These are phyloP conservation scores for Lentithecium fluviatile DNA, from an alignment of 495 filamentous ascomycete species.

Conservation along the genomic window DNA sequence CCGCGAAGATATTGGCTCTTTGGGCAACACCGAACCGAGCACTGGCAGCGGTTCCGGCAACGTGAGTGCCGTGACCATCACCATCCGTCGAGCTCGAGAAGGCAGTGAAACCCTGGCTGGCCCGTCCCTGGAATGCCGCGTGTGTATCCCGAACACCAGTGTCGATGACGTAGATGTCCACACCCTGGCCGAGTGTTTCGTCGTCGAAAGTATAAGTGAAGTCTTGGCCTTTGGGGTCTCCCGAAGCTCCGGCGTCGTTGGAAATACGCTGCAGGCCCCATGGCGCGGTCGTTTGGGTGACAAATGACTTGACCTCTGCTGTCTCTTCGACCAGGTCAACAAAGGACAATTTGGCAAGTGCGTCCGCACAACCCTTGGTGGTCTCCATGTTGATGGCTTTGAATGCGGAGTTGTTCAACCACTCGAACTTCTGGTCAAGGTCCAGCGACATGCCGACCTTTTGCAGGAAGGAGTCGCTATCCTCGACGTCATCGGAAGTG, in stretches of 20 bases:
- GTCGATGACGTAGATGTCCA: conserved; percentile 55
- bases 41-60: conserved; percentile 45
- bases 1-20: conserved; percentile 45
- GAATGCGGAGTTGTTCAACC: conserved; percentile 50
- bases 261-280: conserved; percentile 56
- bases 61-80: conserved; percentile 51
- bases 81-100: conserved; percentile 38
- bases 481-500: conserved; percentile 22
- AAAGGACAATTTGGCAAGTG: conserved; percentile 43
- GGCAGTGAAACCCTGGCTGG: conserved; percentile 42
- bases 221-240: conserved; percentile 32
- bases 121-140: conserved; percentile 49
- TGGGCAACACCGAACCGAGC: conserved; percentile 43
- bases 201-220: conserved; percentile 48
- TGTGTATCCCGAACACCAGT: conserved; percentile 51
- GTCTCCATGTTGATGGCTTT: conserved; percentile 47
- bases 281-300: conserved; percentile 37
- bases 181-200: conserved; percentile 44
- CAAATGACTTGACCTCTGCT: conserved; percentile 19
- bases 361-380: conserved; percentile 40
- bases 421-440: conserved; percentile 37
- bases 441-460: neutral
- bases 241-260: conserved; percentile 35
- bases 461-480: no score
- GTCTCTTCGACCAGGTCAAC: conserved; percentile 44